These are phyloP conservation scores for Trichopus zeylanicus DNA, from an alignment of 116 monocot species.

Conservation along the genomic window DNA sequence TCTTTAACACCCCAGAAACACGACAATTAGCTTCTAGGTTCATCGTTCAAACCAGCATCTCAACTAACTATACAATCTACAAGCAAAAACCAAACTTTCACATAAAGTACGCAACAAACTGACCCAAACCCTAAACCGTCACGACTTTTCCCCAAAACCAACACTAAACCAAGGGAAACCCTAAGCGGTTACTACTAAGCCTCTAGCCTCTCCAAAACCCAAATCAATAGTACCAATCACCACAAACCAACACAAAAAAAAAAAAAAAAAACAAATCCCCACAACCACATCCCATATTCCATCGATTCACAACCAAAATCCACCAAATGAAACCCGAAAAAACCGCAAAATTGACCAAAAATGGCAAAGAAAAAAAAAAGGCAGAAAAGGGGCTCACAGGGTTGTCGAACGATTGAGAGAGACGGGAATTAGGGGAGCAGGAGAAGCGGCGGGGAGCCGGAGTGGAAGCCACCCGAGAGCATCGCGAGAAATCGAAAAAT, in stretches of 20 bases:
- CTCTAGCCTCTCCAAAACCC: not conserved
- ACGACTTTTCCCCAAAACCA: not conserved
- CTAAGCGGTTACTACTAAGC: not conserved
- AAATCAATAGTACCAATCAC: not conserved
- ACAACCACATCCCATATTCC: not conserved
- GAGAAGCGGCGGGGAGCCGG: slow-evolving; percentile 10
- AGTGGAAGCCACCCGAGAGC: slow-evolving; percentile 9
- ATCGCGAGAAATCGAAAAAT: not conserved
- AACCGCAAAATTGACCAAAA: not conserved
- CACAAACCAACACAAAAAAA: not conserved
- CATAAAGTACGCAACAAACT: not conserved
- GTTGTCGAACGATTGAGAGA: not conserved
- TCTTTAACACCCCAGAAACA: not conserved
- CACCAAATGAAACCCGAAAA: not conserved
- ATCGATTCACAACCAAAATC: not conserved
- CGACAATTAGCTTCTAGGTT: not conserved
- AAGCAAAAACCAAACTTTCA: not conserved
- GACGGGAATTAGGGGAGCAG: not conserved
- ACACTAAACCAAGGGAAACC: not conserved
- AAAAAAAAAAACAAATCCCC: not conserved
- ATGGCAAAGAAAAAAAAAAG: not conserved
- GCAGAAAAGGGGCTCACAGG: not conserved
- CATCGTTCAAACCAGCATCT: not conserved
- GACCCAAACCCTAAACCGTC: not conserved
- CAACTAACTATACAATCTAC: not conserved